phyloP scores from a whole-genome alignment of 2,329 filamentous ascomycete species.

The Sporothrix curviconia region DNA sequence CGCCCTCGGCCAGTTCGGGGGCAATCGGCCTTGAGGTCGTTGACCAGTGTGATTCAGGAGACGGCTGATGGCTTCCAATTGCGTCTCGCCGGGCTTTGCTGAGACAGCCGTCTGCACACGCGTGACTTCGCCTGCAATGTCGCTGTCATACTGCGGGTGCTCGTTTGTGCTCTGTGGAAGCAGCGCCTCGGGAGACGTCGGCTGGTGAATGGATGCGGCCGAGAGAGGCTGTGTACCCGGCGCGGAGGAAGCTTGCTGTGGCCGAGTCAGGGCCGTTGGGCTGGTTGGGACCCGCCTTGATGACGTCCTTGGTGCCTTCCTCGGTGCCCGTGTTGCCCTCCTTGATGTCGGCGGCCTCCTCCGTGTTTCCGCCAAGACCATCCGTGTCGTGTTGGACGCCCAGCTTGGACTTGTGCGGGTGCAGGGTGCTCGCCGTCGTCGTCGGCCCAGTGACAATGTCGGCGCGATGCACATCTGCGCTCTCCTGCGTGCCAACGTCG shows the following conservation, averaged over 20 bases:
- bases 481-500: slow-evolving; percentile 3
- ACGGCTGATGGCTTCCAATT: slow-evolving; percentile 52
- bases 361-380: neutral
- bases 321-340: neutral
- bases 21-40: slow-evolving; percentile 45
- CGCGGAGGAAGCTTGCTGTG: slow-evolving; percentile 22
- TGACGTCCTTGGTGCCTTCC: neutral
- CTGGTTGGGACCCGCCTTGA: slow-evolving; percentile 10
- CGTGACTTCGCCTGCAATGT: slow-evolving; percentile 53
- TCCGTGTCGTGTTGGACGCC: neutral
- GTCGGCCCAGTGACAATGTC: slow-evolving; percentile 21
- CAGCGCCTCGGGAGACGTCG: slow-evolving; percentile 14
- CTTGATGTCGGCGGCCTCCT: neutral
- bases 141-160: slow-evolving; percentile 57
- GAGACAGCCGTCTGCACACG: slow-evolving; percentile 54
- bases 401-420: slow-evolving; percentile 11
- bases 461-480: slow-evolving; percentile 14
- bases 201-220: slow-evolving; percentile 21
- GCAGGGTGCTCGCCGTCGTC: slow-evolving; percentile 20
- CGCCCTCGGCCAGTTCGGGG: slow-evolving; percentile 43
- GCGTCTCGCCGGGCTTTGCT: slow-evolving; percentile 45
- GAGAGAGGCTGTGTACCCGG: slow-evolving; percentile 22
- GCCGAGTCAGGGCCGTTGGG: slow-evolving; percentile 18
- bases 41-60: slow-evolving; percentile 60
- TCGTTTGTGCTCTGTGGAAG: slow-evolving; percentile 52